Base-by-base conservation (phyloP, 768 basidiomycete species). In the Trametes gibbosa region DNA sequence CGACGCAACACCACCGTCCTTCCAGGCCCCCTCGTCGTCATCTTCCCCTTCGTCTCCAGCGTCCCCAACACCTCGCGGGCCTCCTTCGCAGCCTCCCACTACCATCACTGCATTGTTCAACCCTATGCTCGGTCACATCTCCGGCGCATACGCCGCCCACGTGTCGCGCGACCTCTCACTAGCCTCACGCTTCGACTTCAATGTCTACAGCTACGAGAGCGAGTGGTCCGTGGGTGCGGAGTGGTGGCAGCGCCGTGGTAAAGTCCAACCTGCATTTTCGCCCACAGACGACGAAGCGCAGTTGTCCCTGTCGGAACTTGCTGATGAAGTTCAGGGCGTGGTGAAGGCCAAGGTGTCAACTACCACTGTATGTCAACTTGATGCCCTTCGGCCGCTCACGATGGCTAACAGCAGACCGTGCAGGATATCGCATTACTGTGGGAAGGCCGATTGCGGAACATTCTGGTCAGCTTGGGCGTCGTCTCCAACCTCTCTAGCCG, bases 181-280 rank as follows among this genome's bases (percentile, higher is more conserved):
- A 19, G 91, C 91, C 50, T 89, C 92, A 0, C 85, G 92, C 21
- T 98, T 95, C 69, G 94, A 98, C 70, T 94, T 98, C 75, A 98
- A 98, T 68, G 84, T 95, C 25, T 97, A 98, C 70, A 95, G 92
- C 73, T 98, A 94, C 72, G 93, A 96, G 65, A 95, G 92, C 72
- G 95, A 98, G 71, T 90, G 95, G 89, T 89, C 92, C 10, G 83
- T 98, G 76, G 96, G 96, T 2, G 89, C 90, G 1, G 95, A 98
- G 71, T 97, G 93, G 92, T 97, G 93, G 94, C 81, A 94, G 69
- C 82, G 93, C 21, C 82, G 85, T 23, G 75, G 79, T 5, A 74
- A 72, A 19, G 66, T 73, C 13, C 71, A 73, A 53, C 61, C 68
- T 8, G 51, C 52, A 3, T 37, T 47, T 32, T 55, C 59, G 14